These are phyloP conservation scores for Apiospora hydei DNA, from an alignment of 2,329 filamentous ascomycete species.

Conservation along the genomic window DNA sequence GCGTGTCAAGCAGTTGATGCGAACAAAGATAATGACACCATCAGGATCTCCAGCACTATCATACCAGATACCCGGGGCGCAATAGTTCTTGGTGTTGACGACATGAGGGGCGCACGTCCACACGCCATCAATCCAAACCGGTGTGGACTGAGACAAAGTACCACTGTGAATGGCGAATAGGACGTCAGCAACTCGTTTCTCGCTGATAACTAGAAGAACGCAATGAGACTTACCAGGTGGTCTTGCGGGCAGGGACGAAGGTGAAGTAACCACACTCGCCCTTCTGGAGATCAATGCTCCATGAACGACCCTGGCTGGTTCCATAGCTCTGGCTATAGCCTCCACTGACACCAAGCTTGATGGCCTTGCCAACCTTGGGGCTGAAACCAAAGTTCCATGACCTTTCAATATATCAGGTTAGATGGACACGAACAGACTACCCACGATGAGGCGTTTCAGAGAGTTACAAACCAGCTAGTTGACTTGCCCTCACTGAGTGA, in stretches of 20 bases:
- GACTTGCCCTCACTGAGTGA: slow-evolving; percentile 39
- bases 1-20: slow-evolving; percentile 33
- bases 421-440: not conserved
- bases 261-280: slow-evolving; percentile 34
- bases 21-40: slow-evolving; percentile 32
- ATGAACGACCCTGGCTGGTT: slow-evolving; percentile 22
- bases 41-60: slow-evolving; percentile 23
- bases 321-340: slow-evolving; percentile 23
- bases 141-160: slow-evolving; percentile 24
- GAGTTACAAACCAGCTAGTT: slow-evolving; percentile 27
- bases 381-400: slow-evolving; percentile 43
- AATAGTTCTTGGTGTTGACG: slow-evolving; percentile 20
- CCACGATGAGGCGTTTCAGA: not conserved
- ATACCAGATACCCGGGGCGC: slow-evolving; percentile 26
- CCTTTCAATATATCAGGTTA: not conserved
- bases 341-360: slow-evolving; percentile 37
- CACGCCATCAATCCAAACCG: slow-evolving; percentile 6
- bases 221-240: slow-evolving; percentile 24
- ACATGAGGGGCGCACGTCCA: slow-evolving; percentile 15
- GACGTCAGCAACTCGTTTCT: not conserved
- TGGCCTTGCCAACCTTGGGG: slow-evolving; percentile 35
- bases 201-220: not conserved
- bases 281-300: slow-evolving; percentile 20
- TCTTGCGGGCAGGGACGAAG: slow-evolving; percentile 31
- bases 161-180: slow-evolving; percentile 17